phyloP scores from a whole-genome alignment of 495 filamentous ascomycete species.

The Aspergillus nidulans region DNA sequence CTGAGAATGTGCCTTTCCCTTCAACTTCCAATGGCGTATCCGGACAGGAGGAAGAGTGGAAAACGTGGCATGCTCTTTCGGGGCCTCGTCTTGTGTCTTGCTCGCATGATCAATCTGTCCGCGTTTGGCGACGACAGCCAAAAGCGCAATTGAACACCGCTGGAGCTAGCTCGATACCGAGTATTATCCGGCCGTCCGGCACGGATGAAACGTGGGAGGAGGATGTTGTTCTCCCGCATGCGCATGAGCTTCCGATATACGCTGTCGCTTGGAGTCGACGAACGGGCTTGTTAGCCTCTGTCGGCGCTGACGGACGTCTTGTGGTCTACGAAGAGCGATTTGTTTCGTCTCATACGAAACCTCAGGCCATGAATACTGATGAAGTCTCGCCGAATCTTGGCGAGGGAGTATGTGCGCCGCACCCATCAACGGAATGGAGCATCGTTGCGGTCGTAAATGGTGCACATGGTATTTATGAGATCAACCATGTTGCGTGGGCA shows the following conservation, averaged over 20 bases:
- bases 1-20: conserved; percentile 18
- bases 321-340: conserved; percentile 71
- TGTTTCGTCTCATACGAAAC: conserved; percentile 12
- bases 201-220: conserved; percentile 77
- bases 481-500: conserved; percentile 85
- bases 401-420: not conserved
- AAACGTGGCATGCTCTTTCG: conserved; percentile 36
- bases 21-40: conserved; percentile 3
- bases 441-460: conserved; percentile 59
- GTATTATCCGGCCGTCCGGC: conserved; percentile 69
- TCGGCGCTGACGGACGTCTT: conserved; percentile 80
- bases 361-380: conserved; percentile 37
- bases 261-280: conserved; percentile 71
- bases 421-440: conserved; percentile 56
- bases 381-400: not conserved
- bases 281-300: conserved; percentile 71
- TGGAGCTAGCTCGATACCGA: conserved; percentile 50
- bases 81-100: conserved; percentile 69
- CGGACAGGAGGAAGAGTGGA: conserved; percentile 31
- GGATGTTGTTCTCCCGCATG: conserved; percentile 63
- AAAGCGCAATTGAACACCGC: conserved; percentile 33
- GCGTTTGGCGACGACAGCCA: conserved; percentile 68
- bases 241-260: conserved; percentile 78
- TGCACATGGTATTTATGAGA: conserved; percentile 85
- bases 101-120: conserved; percentile 72